These are phyloP conservation scores for Aaosphaeria pasadenensis DNA, from an alignment of 2,329 filamentous ascomycete genomes.

Conservation along the genomic window DNA sequence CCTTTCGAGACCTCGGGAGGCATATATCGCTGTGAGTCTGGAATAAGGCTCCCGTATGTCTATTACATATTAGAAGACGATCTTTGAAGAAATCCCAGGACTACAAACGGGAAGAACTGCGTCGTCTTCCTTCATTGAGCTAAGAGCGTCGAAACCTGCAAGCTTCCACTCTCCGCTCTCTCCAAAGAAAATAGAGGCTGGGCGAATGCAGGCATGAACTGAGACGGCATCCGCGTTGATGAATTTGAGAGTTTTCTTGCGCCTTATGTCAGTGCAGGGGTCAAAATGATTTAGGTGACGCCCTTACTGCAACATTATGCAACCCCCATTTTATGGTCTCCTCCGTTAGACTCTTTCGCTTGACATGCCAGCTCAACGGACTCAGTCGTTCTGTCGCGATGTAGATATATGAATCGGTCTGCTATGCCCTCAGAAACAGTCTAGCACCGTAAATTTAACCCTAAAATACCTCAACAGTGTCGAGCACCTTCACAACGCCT, in stretches of 20 bases:
- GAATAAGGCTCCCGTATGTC: conserved; percentile 83
- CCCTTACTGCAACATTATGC: conserved; percentile 72
- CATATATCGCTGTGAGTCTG: conserved; percentile 79
- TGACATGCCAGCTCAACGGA: conserved; percentile 86
- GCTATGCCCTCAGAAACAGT: conserved; percentile 1
- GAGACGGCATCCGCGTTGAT: conserved; percentile 92
- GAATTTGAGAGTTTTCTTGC: conserved; percentile 84
- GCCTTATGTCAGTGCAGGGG: background rate
- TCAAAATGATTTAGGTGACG: background rate
- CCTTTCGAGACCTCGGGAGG: conserved; percentile 81
- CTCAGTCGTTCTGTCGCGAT: conserved; percentile 89
- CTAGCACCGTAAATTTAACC: too few relatives aligned
- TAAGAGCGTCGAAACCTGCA: conserved; percentile 88
- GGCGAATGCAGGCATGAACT: conserved; percentile 82
- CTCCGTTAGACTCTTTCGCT: conserved; percentile 78
- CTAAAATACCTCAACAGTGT: conserved; percentile 77
- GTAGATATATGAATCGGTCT: conserved; percentile 94
- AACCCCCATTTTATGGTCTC: conserved; percentile 98
- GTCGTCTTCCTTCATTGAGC: conserved; percentile 94
- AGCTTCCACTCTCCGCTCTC: conserved; percentile 98
- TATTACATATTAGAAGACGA: conserved; percentile 31
- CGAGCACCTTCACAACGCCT: conserved; percentile 88
- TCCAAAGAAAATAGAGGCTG: conserved; percentile 85
- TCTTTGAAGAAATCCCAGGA: background rate
- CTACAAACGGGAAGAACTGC: conserved; percentile 75